phyloP scores from a whole-genome alignment of 2,329 filamentous ascomycete genomes.

The Verticillium nubilum region DNA sequence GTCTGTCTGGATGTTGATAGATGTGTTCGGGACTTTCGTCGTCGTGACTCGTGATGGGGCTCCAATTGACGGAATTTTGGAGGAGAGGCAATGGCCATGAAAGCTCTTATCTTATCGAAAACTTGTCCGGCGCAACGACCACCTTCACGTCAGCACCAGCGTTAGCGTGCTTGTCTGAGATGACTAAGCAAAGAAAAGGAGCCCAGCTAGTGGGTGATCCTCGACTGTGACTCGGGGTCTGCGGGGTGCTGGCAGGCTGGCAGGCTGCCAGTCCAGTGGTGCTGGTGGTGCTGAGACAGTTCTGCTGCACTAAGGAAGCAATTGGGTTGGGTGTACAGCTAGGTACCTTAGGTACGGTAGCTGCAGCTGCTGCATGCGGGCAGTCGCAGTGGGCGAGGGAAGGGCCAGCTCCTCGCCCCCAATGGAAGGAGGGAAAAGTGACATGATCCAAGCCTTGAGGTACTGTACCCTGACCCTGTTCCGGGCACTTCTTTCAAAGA shows the following conservation, averaged over 20 bases:
- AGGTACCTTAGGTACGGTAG: too few relatives aligned
- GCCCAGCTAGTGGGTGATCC: too few relatives aligned
- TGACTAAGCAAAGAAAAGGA: neutral
- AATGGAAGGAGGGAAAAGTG: neutral
- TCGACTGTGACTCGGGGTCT: neutral
- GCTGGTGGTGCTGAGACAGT: neutral
- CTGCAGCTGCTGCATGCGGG: neutral
- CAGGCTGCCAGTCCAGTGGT: neutral
- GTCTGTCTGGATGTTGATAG: neutral
- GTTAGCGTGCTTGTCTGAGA: too few relatives aligned
- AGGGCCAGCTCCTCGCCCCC: neutral
- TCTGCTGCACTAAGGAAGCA: too few relatives aligned
- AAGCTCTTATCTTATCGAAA: conserved; percentile 1
- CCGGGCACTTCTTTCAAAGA: too few relatives aligned
- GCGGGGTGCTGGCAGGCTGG: neutral
- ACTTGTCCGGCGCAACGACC: too few relatives aligned
- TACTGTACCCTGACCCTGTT: too few relatives aligned
- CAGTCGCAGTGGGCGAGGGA: neutral
- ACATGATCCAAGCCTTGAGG: neutral
- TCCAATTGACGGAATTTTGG: neutral
- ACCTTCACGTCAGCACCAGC: too few relatives aligned
- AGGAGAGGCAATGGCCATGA: neutral
- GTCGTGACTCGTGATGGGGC: neutral
- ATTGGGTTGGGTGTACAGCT: too few relatives aligned
- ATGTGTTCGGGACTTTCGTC: neutral